Percentiles rank a stretch among this genome's conserved stretches.
phyloP scores from a whole-genome alignment of 2,329 filamentous ascomycete genomes.

The Fusarium drepaniforme region DNA sequence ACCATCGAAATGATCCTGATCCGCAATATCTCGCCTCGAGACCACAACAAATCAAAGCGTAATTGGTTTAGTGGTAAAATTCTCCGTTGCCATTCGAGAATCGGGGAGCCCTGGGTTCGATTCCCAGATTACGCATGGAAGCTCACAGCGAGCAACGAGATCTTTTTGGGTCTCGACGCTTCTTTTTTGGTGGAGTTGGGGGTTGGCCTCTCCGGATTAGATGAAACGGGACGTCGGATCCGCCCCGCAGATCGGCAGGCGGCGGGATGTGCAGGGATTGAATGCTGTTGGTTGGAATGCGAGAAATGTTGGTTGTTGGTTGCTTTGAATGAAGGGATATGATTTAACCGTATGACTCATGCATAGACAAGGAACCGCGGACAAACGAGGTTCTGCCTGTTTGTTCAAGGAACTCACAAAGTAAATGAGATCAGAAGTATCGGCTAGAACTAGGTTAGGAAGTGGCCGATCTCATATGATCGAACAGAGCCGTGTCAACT shows the following conservation, averaged over 20 bases:
- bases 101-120: conserved; percentile 27
- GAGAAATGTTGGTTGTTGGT: neutral
- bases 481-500: neutral
- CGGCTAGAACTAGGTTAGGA: neutral
- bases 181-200: neutral
- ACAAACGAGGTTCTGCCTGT: neutral
- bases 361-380: neutral
- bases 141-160: accelerated
- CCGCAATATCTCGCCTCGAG: accelerated
- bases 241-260: neutral
- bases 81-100: conserved; percentile 27
- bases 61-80: conserved; percentile 32
- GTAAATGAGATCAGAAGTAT: neutral
- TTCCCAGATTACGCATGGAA: conserved; percentile 21
- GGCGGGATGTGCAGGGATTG: neutral
- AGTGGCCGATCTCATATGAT: neutral
- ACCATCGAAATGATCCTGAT: neutral
- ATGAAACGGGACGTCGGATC: neutral
- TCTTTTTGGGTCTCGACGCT: neutral
- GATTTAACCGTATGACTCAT: conserved; percentile 5
- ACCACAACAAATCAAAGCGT: conserved; percentile 1
- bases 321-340: neutral
- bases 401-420: neutral
- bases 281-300: neutral
- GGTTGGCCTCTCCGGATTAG: neutral